Evolutionary conservation across 2,329 filamentous ascomycete species (phyloP).

Genomic region (Talaromyces atroroseus): DNA sequence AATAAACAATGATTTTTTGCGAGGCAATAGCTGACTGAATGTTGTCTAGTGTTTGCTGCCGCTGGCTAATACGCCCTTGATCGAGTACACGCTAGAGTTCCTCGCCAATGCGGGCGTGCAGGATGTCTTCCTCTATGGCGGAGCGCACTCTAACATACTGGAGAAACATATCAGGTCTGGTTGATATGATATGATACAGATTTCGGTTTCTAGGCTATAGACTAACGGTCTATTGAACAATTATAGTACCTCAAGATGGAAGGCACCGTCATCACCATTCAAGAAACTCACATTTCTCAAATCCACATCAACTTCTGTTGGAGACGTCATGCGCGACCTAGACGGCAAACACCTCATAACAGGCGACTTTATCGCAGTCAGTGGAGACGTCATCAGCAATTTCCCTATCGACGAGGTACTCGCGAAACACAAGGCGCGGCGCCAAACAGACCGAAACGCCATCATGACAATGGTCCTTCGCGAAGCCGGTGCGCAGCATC

Average conservation of each 20-base stretch:
- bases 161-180: constrained; percentile 72
- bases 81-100: constrained; percentile 97
- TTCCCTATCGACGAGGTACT: constrained; percentile 75
- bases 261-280: constrained; percentile 69
- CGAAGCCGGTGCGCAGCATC: constrained; percentile 67
- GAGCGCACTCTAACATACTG: constrained; percentile 77
- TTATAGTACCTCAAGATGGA: constrained; percentile 66
- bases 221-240: constrained; percentile 16
- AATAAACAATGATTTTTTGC: background rate
- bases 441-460: constrained; percentile 80
- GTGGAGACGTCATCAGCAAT: constrained; percentile 89
- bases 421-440: constrained; percentile 70
- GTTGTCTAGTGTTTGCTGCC: constrained; percentile 78
- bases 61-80: constrained; percentile 85
- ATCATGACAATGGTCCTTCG: constrained; percentile 96
- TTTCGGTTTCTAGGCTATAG: background rate
- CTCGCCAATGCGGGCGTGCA: constrained; percentile 92
- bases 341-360: constrained; percentile 79
- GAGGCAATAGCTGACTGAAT: background rate
- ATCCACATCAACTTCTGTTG: constrained; percentile 78
- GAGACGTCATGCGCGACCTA: constrained; percentile 90
- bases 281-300: constrained; percentile 76
- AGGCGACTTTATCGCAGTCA: constrained; percentile 86
- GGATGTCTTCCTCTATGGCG: constrained; percentile 87
- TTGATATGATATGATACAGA: background rate